These are phyloP conservation scores for Tulasnella calospora DNA, from an alignment of 768 basidiomycete genomes.

Conservation along the genomic window DNA sequence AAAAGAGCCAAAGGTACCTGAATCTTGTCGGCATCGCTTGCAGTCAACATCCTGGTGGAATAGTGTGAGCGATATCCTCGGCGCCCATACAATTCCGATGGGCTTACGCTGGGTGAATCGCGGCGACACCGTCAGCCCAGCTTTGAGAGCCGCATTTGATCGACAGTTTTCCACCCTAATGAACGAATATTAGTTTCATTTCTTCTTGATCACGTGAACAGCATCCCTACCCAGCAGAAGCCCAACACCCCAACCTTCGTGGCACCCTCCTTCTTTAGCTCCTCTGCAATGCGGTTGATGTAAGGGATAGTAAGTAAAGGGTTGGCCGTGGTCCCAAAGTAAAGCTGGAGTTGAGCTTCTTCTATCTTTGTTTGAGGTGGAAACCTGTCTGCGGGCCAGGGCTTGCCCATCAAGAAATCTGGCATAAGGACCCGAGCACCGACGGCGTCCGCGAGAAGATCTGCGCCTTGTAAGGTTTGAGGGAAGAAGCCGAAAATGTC, in stretches of 20 bases:
- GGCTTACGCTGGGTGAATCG: constrained; percentile 56
- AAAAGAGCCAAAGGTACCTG: constrained; percentile 53
- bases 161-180: constrained; percentile 40
- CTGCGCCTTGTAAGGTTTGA: constrained; percentile 61
- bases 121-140: constrained; percentile 43
- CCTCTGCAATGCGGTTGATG: constrained; percentile 42
- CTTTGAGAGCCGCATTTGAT: constrained; percentile 39
- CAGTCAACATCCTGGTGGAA: constrained; percentile 45
- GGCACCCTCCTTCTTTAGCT: constrained; percentile 43
- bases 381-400: constrained; percentile 48
- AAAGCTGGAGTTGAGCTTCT: constrained; percentile 50
- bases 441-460: constrained; percentile 52
- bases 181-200: constrained; percentile 8
- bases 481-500: constrained; percentile 67
- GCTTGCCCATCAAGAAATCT: constrained; percentile 54
- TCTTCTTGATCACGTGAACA: constrained; percentile 23
- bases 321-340: constrained; percentile 53
- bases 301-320: constrained; percentile 42
- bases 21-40: constrained; percentile 47
- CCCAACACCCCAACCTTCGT: constrained; percentile 45
- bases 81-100: background rate
- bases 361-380: constrained; percentile 53
- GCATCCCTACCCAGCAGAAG: constrained; percentile 50
- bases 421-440: constrained; percentile 60
- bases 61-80: constrained; percentile 29